Evolutionary conservation across 305 asterid genomes (phyloP).

Genomic region (Fraxinus sp.): DNA sequence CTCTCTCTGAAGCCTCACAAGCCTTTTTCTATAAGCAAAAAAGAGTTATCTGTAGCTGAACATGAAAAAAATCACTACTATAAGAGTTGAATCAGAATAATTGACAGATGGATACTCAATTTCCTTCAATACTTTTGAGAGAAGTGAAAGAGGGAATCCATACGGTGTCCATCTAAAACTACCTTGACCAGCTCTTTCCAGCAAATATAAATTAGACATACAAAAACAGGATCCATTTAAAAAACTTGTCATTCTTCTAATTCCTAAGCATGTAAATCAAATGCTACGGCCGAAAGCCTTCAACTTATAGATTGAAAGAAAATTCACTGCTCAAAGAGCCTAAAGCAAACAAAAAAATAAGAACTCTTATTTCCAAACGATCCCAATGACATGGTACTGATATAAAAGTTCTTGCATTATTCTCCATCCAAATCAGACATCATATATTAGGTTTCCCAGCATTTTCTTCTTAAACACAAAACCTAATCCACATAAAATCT

Average conservation of each 20-base stretch:
- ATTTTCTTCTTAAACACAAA: not conserved
- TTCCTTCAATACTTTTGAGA: no score
- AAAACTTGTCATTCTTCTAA: not conserved
- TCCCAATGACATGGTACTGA: not conserved
- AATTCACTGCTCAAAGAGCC: not conserved
- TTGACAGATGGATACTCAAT: no score
- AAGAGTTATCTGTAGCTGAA: no score
- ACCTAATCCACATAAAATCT: no score
- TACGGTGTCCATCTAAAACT: no score
- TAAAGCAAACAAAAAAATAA: not conserved
- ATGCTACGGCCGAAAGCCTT: not conserved
- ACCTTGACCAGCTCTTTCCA: conserved; percentile 30
- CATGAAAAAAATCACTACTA: no score
- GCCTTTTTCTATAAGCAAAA: no score
- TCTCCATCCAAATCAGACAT: not conserved
- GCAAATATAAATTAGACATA: conserved; percentile 10
- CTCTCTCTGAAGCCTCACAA: no score
- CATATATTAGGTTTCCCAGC: not conserved
- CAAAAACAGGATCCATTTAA: not conserved
- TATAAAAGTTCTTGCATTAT: not conserved
- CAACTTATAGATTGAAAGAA: not conserved
- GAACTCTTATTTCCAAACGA: not conserved
- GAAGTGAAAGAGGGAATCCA: not conserved
- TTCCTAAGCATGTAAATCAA: not conserved
- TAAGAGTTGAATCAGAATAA: no score